Evolutionary conservation across 176 grass and related monocot genomes (phyloP).

Genomic region (Lolium rigidum): DNA sequence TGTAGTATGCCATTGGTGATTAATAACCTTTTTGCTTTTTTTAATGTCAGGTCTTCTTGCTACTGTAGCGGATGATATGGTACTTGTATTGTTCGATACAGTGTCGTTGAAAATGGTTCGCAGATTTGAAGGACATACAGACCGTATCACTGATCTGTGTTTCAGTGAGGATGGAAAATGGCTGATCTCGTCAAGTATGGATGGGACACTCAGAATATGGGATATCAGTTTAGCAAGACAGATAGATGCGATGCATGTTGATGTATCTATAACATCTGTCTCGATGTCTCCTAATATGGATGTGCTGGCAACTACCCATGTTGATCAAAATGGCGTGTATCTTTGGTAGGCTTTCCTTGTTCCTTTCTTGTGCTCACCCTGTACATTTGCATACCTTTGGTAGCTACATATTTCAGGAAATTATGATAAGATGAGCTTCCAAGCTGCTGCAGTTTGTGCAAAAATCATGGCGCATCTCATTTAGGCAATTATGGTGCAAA

Average conservation of each 20-base stretch:
- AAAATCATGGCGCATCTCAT: conserved; percentile 15
- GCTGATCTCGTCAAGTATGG: conserved; percentile 93
- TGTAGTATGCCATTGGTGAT: conserved; percentile 24
- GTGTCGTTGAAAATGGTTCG: conserved; percentile 77
- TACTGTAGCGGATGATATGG: conserved; percentile 78
- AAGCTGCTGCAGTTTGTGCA: conserved; percentile 5
- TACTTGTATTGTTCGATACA: conserved; percentile 78
- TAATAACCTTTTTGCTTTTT: conserved; percentile 46
- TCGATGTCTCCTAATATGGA: conserved; percentile 94
- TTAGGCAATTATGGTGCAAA: background rate
- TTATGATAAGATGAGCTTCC: conserved; percentile 22
- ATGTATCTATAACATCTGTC: conserved; percentile 81
- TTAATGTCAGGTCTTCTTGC: conserved; percentile 82
- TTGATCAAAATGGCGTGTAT: conserved; percentile 97
- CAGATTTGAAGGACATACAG: conserved; percentile 88
- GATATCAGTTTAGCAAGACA: conserved; percentile 93
- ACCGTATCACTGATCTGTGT: conserved; percentile 87
- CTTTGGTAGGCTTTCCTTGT: conserved; percentile 78
- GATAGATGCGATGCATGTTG: conserved; percentile 89
- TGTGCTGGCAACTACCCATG: conserved; percentile 90
- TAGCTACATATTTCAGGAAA: conserved; percentile 14
- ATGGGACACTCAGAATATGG: conserved; percentile 97
- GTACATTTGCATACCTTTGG: background rate
- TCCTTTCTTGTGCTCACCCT: conserved; percentile 1
- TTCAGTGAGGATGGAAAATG: conserved; percentile 99